These are phyloP conservation scores for Gaultheria prostrata DNA, from an alignment of 148 eudicot species.

Conservation along the genomic window DNA sequence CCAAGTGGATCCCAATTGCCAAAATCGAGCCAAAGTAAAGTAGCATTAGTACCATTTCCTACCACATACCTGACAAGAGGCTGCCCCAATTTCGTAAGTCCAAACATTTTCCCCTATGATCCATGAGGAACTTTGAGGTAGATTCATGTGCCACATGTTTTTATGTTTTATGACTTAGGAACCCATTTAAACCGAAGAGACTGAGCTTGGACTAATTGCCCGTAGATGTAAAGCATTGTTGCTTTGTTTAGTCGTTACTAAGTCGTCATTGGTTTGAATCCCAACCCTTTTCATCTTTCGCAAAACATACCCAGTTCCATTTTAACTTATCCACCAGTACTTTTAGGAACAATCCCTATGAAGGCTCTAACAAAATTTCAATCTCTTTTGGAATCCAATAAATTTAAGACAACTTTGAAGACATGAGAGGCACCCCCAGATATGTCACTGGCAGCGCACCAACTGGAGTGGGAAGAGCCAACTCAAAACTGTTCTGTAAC, in stretches of 20 bases:
- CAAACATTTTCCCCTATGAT: not conserved
- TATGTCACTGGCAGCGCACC: not conserved
- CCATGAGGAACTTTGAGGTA: too few relatives aligned
- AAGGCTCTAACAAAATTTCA: not conserved
- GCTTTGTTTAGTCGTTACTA: too few relatives aligned
- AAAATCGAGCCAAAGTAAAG: not conserved
- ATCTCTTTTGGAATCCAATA: not conserved
- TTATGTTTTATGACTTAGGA: too few relatives aligned
- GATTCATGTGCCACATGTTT: too few relatives aligned
- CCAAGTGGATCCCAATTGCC: not conserved
- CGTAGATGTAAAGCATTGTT: too few relatives aligned
- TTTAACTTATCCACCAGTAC: too few relatives aligned
- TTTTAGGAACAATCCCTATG: not conserved
- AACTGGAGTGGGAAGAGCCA: not conserved
- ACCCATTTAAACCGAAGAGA: too few relatives aligned
- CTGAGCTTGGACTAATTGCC: too few relatives aligned
- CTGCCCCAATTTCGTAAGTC: not conserved
- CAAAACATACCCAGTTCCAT: too few relatives aligned
- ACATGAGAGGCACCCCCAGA: not conserved
- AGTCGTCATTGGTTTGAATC: too few relatives aligned
- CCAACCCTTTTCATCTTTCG: too few relatives aligned
- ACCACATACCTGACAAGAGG: not conserved
- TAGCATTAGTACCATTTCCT: not conserved
- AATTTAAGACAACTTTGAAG: not conserved
- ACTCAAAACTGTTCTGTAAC: not conserved